Base-by-base conservation (phyloP, 2,329 filamentous ascomycete genomes). In the Onygena corvina region DNA sequence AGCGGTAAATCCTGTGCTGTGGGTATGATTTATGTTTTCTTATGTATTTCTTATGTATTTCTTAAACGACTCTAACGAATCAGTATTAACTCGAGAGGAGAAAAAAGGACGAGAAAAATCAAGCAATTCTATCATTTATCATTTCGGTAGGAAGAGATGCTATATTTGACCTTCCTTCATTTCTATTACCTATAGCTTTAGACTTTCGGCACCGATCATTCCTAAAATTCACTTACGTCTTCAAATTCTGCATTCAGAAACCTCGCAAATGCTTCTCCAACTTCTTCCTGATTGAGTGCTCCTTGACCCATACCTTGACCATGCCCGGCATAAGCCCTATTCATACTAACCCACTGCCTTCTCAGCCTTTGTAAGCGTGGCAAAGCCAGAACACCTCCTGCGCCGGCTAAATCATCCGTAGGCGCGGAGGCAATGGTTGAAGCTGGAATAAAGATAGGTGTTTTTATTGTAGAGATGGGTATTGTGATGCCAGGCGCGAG, bases 321-420 rank as follows among this genome's bases (percentile, higher is more conserved):
- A 36, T 60, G 59, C 3, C 60, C 63, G 25, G 66, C 57, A 59
- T 67, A 68, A 23, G 60, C 59, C 42, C 70, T 57, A 52, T 72
- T 71, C 51, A 72, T 60, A 51, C 67, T 63, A 34, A 71, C 70
- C 64, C 69, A 72, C 58, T 71, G 70, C 48, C 70, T 61, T 16
- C 68, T 56, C 52, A 72, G 46, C 12, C 70, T 56, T 59, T 72
- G 70, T 51, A 72, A 51, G 36, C 65, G 57, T 23, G 70, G 70
- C 33, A 71, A 56, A 1, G 64, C 62, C 9, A 72, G 58, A 7
- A 66, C 57, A 0, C 67, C 67, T 3, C 67, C 67, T 1, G 66
- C 65, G 14, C 64, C 67, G 2, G 65, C 65, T 2, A 70, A 56
- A 53, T 69, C 67, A 50, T 70, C 67, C n/a, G 67, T 69, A 7